Evolutionary conservation across 1,284 basidiomycete genomes (phyloP).

Genomic region (Boletus semigastroideus): DNA sequence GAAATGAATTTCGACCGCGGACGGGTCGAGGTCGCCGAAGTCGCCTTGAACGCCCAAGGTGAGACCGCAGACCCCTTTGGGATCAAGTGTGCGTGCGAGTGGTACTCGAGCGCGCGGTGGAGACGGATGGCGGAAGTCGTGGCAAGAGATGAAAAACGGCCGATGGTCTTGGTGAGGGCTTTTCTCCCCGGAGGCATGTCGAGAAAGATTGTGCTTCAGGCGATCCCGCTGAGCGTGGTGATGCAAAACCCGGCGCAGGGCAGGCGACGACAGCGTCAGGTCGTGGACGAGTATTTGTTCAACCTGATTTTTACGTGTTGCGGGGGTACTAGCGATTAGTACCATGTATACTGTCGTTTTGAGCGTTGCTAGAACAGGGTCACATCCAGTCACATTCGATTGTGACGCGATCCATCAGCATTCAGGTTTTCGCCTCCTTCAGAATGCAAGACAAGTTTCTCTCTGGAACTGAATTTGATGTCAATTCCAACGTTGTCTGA

Average conservation of each 20-base stretch:
- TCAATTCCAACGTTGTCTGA: too few species aligned
- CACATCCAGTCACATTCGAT: too few species aligned
- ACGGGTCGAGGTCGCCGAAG: neutral
- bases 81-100: conserved; percentile 25
- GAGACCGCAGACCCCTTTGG: too few species aligned
- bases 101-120: conserved; percentile 26
- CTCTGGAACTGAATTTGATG: too few species aligned
- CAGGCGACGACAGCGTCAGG: neutral
- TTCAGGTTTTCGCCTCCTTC: too few species aligned
- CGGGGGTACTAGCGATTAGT: neutral
- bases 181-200: conserved; percentile 29
- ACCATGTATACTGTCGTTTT: too few species aligned
- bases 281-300: conserved; percentile 13
- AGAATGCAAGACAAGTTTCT: too few species aligned
- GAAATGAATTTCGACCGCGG: conserved; percentile 27
- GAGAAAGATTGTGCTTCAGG: conserved; percentile 31
- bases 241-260: neutral
- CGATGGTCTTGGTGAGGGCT: conserved; percentile 26
- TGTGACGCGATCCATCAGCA: too few species aligned
- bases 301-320: conserved; percentile 30
- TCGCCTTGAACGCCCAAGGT: too few species aligned
- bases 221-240: conserved; percentile 22
- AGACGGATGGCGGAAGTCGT: conserved; percentile 22
- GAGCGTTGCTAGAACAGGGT: too few species aligned
- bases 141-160: conserved; percentile 7